These are phyloP conservation scores for Teratosphaeriaceae sp. DNA, from an alignment of 2,329 filamentous ascomycete species.

Conservation along the genomic window DNA sequence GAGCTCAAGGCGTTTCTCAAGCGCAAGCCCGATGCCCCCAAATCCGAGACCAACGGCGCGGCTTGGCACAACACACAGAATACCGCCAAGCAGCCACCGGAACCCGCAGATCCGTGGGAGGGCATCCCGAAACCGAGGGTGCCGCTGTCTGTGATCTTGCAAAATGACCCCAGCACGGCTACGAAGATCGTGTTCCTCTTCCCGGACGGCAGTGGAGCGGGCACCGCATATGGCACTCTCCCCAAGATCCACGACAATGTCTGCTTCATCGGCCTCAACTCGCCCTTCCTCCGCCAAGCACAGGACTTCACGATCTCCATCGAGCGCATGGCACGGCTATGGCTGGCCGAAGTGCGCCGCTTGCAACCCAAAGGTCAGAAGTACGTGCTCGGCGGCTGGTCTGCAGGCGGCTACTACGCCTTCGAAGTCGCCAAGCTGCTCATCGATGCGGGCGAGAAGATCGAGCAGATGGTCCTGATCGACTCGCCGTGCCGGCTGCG, in stretches of 20 bases:
- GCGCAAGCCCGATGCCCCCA: neutral
- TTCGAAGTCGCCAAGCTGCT: conserved; percentile 33
- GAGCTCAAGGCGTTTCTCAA: conserved; percentile 18
- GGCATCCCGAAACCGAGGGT: conserved; percentile 26
- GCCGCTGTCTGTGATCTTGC: conserved; percentile 20
- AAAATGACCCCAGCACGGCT: conserved; percentile 16
- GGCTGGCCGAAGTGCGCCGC: conserved; percentile 29
- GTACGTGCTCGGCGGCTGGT: conserved; percentile 66
- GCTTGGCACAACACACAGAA: neutral
- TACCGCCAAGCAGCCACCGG: conserved; percentile 1
- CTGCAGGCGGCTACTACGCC: conserved; percentile 67
- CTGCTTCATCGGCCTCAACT: conserved; percentile 39
- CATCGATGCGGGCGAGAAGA: conserved; percentile 16
- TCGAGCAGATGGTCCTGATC: conserved; percentile 24
- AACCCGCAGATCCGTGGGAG: conserved; percentile 24
- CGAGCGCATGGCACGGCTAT: conserved; percentile 22
- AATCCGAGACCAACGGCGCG: neutral
- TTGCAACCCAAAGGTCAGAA: conserved; percentile 44
- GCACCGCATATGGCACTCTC: conserved; percentile 35
- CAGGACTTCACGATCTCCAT: conserved; percentile 24
- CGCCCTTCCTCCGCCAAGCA: conserved; percentile 24
- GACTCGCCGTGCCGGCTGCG: conserved; percentile 23
- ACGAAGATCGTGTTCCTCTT: conserved; percentile 27
- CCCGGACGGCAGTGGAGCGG: conserved; percentile 44
- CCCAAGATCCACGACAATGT: conserved; percentile 39